These are phyloP conservation scores for Purpureocillium takamizusanense DNA, from an alignment of 2,329 filamentous ascomycete genomes.

Conservation along the genomic window DNA sequence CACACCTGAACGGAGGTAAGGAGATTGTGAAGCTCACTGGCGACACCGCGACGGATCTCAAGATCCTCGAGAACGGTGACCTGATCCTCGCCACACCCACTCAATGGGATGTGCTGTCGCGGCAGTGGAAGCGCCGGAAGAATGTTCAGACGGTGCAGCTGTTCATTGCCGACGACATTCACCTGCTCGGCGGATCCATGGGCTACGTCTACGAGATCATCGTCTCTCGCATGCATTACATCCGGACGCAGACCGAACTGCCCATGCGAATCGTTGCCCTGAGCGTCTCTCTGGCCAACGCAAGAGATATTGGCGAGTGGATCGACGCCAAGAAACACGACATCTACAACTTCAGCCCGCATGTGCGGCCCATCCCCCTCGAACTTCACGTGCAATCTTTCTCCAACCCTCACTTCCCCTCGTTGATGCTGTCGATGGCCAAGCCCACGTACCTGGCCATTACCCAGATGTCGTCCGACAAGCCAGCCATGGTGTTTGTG, in stretches of 20 bases:
- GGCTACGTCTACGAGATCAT: constrained; percentile 94
- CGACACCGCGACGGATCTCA: constrained; percentile 83
- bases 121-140: constrained; percentile 94
- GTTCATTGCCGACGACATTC: constrained; percentile 91
- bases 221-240: constrained; percentile 96
- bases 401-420: constrained; percentile 92
- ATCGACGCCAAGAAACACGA: constrained; percentile 96
- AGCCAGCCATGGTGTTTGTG: constrained; percentile 86
- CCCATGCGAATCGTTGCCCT: constrained; percentile 81
- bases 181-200: constrained; percentile 77
- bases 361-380: constrained; percentile 77
- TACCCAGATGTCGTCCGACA: constrained; percentile 76
- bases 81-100: constrained; percentile 84
- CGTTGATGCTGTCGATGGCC: constrained; percentile 96
- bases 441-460: constrained; percentile 88
- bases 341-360: constrained; percentile 96
- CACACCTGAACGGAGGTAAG: constrained; percentile 69
- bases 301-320: constrained; percentile 93
- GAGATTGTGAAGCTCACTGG: constrained; percentile 88
- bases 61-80: constrained; percentile 78
- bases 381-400: constrained; percentile 95
- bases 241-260: constrained; percentile 78
- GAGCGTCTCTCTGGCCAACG: constrained; percentile 86
- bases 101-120: constrained; percentile 93
- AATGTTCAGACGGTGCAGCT: constrained; percentile 85